These are phyloP conservation scores for Oryza australiensis DNA, from an alignment of 176 grass and related monocot species.

Conservation along the genomic window DNA sequence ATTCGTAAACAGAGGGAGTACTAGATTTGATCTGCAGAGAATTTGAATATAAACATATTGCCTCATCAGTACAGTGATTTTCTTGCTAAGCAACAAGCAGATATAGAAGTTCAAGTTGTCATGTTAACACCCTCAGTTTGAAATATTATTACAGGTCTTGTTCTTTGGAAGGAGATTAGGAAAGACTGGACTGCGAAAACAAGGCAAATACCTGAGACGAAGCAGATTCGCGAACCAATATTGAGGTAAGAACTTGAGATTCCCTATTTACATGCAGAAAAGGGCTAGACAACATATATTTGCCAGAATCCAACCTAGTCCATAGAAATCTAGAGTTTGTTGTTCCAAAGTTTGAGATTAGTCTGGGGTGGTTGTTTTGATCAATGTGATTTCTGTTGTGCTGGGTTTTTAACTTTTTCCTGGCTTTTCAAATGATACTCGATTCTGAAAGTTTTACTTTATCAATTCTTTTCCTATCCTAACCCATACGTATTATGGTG, in stretches of 20 bases:
- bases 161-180: slow-evolving; percentile 56
- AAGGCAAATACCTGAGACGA: slow-evolving; percentile 36
- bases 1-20: too few species aligned
- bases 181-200: slow-evolving; percentile 49
- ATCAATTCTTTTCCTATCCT: background rate
- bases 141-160: slow-evolving; percentile 33
- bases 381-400: background rate
- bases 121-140: background rate
- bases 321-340: background rate
- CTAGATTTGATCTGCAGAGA: background rate
- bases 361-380: background rate
- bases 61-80: background rate
- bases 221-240: slow-evolving; percentile 45
- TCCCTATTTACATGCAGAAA: background rate
- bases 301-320: background rate
- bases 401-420: slow-evolving; percentile 12
- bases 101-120: background rate
- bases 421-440: background rate
- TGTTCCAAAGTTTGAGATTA: background rate
- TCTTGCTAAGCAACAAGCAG: slow-evolving; percentile 7
- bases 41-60: background rate
- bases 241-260: slow-evolving; percentile 42
- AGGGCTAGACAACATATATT: background rate
- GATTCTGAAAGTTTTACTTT: background rate
- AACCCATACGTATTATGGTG: background rate